Base-by-base conservation (phyloP, 371 early-diverging fungal species). In the Actinomortierella ambigua region DNA sequence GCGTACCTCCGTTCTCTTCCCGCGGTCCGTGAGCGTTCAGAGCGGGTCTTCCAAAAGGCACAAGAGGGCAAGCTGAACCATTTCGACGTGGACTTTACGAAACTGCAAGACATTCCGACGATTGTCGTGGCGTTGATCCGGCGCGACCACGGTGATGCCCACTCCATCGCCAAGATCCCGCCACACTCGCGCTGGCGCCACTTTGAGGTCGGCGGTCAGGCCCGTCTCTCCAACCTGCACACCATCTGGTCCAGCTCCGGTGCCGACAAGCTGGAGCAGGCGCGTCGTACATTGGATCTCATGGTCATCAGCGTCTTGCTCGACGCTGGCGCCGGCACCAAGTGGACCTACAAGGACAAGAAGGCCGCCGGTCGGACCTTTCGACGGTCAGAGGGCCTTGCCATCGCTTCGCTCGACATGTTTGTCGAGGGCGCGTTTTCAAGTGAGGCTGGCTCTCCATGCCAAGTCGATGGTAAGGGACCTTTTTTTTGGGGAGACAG, bases 241-340 rank as follows among this genome's bases (percentile, higher is more conserved):
- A 69, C 67, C 34, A 49, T 51, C 39, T 77, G 79, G 77, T 61
- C 64, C 48, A 42, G 24, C 8, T 20, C 15, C 20, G 60, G 54
- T 20, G 79, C 82, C 5, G 84, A 84, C 41, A 61, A 60, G 9
- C 50, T 80, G 27, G 93, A 93, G 69, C 79, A 80, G 17, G 80
- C 89, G 14, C 85, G 92, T 22, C 83, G 94, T 14, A 60, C 93
- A 7, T 73, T 96, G 9, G 97, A 97, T 69, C 75, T 96, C 53
- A 90, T 93, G 47, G 85, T 95, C 39, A 93, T 95, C 0, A 93
- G 94, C 2, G 97, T 97, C 6, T 81, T 97, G 23, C 79, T 97
- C 9, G 97, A 97, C 70, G 97, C 97, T 9, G 97, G 97, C 0
- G 97, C 97, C 1, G 97, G 97, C 4, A 83, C 83, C 63, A 54